These are phyloP conservation scores for Colletotrichum paranaense DNA, from an alignment of 2,329 filamentous ascomycete species.

Conservation along the genomic window DNA sequence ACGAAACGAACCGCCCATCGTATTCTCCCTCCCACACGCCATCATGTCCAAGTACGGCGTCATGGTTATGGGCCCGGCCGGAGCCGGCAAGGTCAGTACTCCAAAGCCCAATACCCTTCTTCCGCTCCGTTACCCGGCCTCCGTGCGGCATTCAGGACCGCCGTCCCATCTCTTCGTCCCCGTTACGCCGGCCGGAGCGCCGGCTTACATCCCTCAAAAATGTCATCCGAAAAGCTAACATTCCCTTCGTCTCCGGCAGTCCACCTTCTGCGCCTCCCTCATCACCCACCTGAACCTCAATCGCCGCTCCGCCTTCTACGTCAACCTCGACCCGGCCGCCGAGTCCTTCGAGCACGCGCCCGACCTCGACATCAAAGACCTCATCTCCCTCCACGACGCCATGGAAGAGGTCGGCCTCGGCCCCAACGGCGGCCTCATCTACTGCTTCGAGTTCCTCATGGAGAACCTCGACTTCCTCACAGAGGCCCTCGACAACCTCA, in stretches of 20 bases:
- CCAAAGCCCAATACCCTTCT: constrained; percentile 7
- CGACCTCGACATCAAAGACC: constrained; percentile 94
- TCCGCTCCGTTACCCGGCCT: constrained; percentile 5
- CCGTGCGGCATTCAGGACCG: constrained; percentile 1
- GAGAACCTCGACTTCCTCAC: constrained; percentile 94
- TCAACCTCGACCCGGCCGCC: constrained; percentile 97
- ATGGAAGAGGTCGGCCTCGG: constrained; percentile 95
- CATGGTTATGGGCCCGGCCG: constrained; percentile 95
- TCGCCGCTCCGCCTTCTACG: constrained; percentile 94
- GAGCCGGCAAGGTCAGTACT: constrained; percentile 81
- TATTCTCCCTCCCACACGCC: constrained; percentile 26
- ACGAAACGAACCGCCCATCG: background rate
- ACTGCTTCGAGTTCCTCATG: constrained; percentile 96
- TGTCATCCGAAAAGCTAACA: background rate
- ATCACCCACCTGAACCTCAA: constrained; percentile 93
- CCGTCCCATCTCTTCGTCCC: background rate
- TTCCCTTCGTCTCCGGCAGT: constrained; percentile 58
- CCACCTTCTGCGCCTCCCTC: constrained; percentile 93
- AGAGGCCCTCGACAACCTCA: constrained; percentile 84
- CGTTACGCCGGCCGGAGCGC: background rate
- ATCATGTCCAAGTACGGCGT: constrained; percentile 93
- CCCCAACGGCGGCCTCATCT: constrained; percentile 92
- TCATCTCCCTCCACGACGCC: constrained; percentile 93
- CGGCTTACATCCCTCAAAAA: background rate
- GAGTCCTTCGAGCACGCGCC: constrained; percentile 92